A percentile compares a stretch with the other conserved stretches of the same genome.
Conservation (phyloP, 371 early-diverging fungal genomes). For the Batrachochytrium dendrobatidis region DNA sequence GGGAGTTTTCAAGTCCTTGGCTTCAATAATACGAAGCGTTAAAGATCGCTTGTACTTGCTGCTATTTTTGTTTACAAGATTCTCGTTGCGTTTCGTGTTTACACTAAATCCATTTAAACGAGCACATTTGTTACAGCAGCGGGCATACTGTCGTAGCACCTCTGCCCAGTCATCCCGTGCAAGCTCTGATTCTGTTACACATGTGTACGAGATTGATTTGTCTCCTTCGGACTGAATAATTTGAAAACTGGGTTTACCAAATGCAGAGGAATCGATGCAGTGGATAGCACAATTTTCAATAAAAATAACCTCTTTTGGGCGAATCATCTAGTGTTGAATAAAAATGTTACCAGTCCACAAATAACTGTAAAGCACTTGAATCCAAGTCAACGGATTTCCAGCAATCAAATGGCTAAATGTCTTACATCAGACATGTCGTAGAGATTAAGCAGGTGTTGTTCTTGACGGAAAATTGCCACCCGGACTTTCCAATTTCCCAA, state of each 20-base stretch:
- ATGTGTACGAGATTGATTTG: constrained; percentile 19
- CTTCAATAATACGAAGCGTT: constrained; percentile 26
- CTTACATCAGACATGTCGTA: constrained; percentile 12
- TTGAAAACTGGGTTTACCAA: constrained; percentile 24
- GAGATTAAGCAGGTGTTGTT: not conserved
- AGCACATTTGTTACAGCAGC: constrained; percentile 29
- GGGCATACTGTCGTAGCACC: constrained; percentile 11
- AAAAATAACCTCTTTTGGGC: constrained; percentile 18
- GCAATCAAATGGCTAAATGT: not conserved
- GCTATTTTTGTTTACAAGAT: constrained; percentile 11
- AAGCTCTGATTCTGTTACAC: constrained; percentile 17
- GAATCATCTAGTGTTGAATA: constrained; percentile 3
- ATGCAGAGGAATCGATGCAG: constrained; percentile 23
- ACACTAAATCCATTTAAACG: constrained; percentile 9
- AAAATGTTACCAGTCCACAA: too few relatives aligned
- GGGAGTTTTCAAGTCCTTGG: constrained; percentile 23
- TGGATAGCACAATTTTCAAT: constrained; percentile 18
- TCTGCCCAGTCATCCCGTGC: constrained; percentile 23
- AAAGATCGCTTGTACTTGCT: constrained; percentile 12
- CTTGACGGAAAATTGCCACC: constrained; percentile 4
- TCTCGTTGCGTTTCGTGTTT: constrained; percentile 9
- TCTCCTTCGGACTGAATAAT: constrained; percentile 8
- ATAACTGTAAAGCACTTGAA: too few relatives aligned
- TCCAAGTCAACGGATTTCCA: too few relatives aligned
- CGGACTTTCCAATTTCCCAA: not conserved